Evolutionary conservation across 2,329 filamentous ascomycete genomes (phyloP).

Genomic region (Paecilomyces formosus): DNA sequence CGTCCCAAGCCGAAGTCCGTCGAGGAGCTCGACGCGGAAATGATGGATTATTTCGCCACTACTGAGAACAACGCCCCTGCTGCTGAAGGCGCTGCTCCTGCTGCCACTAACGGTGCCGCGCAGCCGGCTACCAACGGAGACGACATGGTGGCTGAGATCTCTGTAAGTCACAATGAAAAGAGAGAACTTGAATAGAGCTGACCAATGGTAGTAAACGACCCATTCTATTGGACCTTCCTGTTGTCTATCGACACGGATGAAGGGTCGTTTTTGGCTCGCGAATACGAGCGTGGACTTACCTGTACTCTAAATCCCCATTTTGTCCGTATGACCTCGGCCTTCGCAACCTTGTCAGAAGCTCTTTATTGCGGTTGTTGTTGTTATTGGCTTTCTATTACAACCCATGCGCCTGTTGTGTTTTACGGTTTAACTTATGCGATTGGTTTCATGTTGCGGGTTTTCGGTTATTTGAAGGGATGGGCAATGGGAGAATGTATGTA

Average conservation of each 20-base stretch:
- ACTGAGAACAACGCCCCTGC: constrained; percentile 33
- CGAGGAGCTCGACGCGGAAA: constrained; percentile 93
- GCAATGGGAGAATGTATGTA: not conserved
- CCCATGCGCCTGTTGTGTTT: not conserved
- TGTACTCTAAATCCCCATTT: not conserved
- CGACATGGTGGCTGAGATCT: constrained; percentile 51
- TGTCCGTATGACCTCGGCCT: not conserved
- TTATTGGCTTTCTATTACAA: not conserved
- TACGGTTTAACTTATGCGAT: not conserved
- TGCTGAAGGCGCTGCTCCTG: constrained; percentile 24
- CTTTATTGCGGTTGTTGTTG: not conserved
- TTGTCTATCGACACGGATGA: not conserved
- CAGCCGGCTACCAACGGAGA: constrained; percentile 43
- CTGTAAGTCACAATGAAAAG: constrained; percentile 32
- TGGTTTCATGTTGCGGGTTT: not conserved
- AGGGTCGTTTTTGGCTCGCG: not conserved
- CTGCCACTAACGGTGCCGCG: constrained; percentile 40
- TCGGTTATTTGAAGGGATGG: not conserved
- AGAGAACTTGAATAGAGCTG: not conserved
- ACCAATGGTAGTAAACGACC: not conserved
- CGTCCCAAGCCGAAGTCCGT: constrained; percentile 72
- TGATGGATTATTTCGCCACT: constrained; percentile 81
- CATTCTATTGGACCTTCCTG: not conserved
- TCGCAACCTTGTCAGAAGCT: not conserved
- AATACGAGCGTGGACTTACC: not conserved